These are phyloP conservation scores for Crithidia mellificae DNA, from an alignment of 208 protist species.

Conservation along the genomic window DNA sequence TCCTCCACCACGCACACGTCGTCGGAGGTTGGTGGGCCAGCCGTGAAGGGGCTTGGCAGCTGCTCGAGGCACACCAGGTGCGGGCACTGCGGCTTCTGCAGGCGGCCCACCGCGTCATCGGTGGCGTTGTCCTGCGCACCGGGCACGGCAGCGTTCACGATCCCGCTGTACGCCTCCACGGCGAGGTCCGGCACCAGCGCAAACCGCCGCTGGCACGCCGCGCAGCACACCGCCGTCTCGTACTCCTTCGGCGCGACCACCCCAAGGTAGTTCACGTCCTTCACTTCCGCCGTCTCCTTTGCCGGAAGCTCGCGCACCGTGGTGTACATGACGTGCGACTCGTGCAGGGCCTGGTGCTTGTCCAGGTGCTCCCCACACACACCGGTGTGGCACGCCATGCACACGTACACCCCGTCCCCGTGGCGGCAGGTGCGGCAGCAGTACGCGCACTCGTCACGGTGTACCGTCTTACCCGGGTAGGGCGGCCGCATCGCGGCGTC, in stretches of 20 bases:
- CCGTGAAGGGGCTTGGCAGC: conserved; percentile 55
- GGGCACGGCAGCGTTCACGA: conserved; percentile 61
- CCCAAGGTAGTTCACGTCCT: conserved; percentile 70
- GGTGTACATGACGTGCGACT: conserved; percentile 73
- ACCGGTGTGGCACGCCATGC: conserved; percentile 79
- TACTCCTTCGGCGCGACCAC: conserved; percentile 69
- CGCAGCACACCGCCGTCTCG: conserved; percentile 70
- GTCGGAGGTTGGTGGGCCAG: conserved; percentile 40
- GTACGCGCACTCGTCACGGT: conserved; percentile 90
- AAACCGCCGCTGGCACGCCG: conserved; percentile 48
- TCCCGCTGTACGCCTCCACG: conserved; percentile 50
- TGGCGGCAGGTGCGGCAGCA: conserved; percentile 74
- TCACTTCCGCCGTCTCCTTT: conserved; percentile 38
- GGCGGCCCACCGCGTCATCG: conserved; percentile 17
- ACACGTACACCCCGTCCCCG: conserved; percentile 74
- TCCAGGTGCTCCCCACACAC: conserved; percentile 74
- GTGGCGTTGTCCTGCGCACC: conserved; percentile 48
- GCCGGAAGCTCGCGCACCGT: conserved; percentile 66
- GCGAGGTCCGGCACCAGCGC: conserved; percentile 48
- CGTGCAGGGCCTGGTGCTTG: conserved; percentile 60
- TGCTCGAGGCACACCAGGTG: conserved; percentile 85
- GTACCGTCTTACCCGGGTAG: conserved; percentile 40
- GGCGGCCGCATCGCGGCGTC: conserved; percentile 52
- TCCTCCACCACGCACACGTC: conserved; percentile 51
- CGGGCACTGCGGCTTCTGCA: conserved; percentile 65